phyloP scores from a whole-genome alignment of 78 protist genomes.

The Dictyostelium discoideum region dicty_2.7 NC_007088.5:214501-215000 shows the following conservation, averaged over 20 bases:
- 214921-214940: neutral
- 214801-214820: neutral
- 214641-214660: slow-evolving; percentile 34
- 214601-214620: slow-evolving; percentile 82
- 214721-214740: neutral
- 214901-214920: neutral
- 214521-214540: slow-evolving; percentile 73
- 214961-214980: neutral
- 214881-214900: neutral
- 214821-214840: neutral
- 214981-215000: neutral
- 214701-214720: too few relatives aligned
- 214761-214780: too few relatives aligned
- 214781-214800: neutral
- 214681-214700: neutral
- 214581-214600: slow-evolving; percentile 49
- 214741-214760: too few relatives aligned
- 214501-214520: slow-evolving; percentile 44
- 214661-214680: slow-evolving; percentile 16
- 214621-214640: slow-evolving; percentile 70
- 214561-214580: slow-evolving; percentile 51
- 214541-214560: slow-evolving; percentile 77
- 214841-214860: too few relatives aligned
- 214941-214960: neutral
- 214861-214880: too few relatives aligned